Percentiles rank a stretch among this genome's conserved stretches.
Evolutionary conservation across 306 rosid genomes (phyloP).

Genomic region (Crotalaria pallida): DNA sequence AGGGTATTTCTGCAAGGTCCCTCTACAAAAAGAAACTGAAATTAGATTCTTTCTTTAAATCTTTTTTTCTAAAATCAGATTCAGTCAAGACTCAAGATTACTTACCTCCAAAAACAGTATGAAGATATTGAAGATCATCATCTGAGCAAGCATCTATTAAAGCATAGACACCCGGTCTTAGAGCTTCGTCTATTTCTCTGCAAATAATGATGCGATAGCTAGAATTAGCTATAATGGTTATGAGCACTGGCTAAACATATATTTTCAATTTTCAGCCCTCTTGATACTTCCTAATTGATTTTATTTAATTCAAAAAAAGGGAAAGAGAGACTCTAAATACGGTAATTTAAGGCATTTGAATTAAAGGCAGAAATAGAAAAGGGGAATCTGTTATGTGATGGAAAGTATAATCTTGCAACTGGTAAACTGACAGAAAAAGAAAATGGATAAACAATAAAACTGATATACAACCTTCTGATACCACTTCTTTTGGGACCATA

Average conservation of each 20-base stretch:
- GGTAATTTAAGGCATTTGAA: not conserved
- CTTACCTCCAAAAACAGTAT: slow-evolving; percentile 84
- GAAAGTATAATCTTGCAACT: slow-evolving; percentile 6
- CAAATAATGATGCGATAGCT: slow-evolving; percentile 20
- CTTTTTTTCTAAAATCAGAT: not conserved
- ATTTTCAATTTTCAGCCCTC: not conserved
- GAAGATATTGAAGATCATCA: slow-evolving; percentile 91
- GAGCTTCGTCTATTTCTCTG: slow-evolving; percentile 89
- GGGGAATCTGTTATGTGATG: not conserved
- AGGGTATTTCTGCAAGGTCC: slow-evolving; percentile 93
- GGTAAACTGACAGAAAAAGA: slow-evolving; percentile 2
- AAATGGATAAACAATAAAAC: not conserved
- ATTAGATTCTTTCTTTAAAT: slow-evolving; percentile 3
- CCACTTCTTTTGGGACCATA: slow-evolving; percentile 67
- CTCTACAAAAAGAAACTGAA: slow-evolving; percentile 47
- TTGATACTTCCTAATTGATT: not conserved
- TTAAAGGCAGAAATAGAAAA: slow-evolving; percentile 8
- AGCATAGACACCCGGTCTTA: slow-evolving; percentile 82
- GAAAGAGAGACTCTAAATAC: not conserved
- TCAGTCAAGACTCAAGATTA: slow-evolving; percentile 23
- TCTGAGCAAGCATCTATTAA: slow-evolving; percentile 65
- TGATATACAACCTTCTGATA: slow-evolving; percentile 56
- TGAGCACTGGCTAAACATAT: slow-evolving; percentile 1
- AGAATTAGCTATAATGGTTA: slow-evolving; percentile 15
- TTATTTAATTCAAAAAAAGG: not conserved